Base-by-base conservation (phyloP, 805 yeast genomes). In the Kockiozyma suomiensis region DNA sequence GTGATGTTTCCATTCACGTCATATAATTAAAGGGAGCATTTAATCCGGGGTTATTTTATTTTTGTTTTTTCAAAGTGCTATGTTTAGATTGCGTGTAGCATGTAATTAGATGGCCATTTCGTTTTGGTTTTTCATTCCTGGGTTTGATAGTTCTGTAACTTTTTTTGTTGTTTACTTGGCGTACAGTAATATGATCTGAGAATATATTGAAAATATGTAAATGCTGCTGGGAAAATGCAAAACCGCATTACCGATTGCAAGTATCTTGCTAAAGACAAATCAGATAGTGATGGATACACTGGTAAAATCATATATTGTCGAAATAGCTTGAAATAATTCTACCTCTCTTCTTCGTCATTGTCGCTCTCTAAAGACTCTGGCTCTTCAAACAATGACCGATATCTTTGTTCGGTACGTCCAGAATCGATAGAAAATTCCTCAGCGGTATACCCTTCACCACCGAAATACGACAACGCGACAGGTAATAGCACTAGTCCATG, bases 401-500 rank as follows among this genome's bases (percentile, higher is more conserved):
- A 45, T 40, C 57, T n/a, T 8, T 30, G 45, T 6, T 17, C 35
- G 4, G 46, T 17, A 30, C 8, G 8, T 17, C 38, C 50, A 15
- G 21, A 2, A 13, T 30, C 56, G 23, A 52, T 52, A 52, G 50
- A 19, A 25, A 52, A 45, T 33, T 52, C 50, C 33, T 52, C 50
- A 48, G 43, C 4, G 7, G 56, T 19, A 17, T 52, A 52, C 7
- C 56, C 56, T 26, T 42, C 50, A n/a, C 56, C 88, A 10, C 94
- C 96, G 66, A 79, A 77, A 53, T 78, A 74, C 26, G 90, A 80
- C 41, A 93, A 76, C 28, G 87, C 71, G 4, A 90, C 82, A 0
- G 99, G 99, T 54, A 93, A 76, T 58, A 93, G 82, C 40, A 88
- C 79, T 54, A 93, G 78, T 2, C 94, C 82, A 72, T 93, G 97